Evolutionary conservation across 2,329 filamentous ascomycete species (phyloP), one percentile per base, ranked within the genome.

Genomic region (Claviceps maximensis): DNA sequence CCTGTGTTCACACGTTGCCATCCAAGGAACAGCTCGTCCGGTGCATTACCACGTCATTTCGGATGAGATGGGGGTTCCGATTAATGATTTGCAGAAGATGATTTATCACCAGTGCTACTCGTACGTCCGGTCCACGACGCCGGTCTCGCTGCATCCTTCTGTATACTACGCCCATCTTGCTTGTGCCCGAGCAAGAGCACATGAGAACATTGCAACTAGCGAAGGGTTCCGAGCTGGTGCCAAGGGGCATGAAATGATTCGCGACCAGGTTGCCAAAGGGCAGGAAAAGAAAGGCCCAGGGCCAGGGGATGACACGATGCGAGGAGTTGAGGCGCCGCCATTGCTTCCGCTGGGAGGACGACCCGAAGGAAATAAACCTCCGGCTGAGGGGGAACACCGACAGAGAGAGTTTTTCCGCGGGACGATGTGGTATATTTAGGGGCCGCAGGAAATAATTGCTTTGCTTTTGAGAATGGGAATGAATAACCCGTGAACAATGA

Each of bases 121-220:
- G 53, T 98, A 95, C 63, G 84, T 86, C 53, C 82, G 93, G 17
- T 93, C 90, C 0, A 97, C 90, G 0, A 97, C 91, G 0, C 89
- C 93, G 0, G 90, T 98, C 0, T 96, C 90, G 0, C 69, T 93
- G 0, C 87, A 83, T 58, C 93, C 93, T 0, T 89, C 93, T 0
- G 85, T 97, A 0, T 98, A 98, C 75, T 98, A 98, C 60, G 89
- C 94, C 0, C 93, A 98, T 68, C 70, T 98, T 57, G 89, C 90
- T 36, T 85, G 89, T 9, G 81, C 82, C 54, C 87, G 93, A 49
- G 89, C 87, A 21, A 82, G 83, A 52, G 74, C 82, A 3, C 93
- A 98, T 58, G 83, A 91, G 61, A 66, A 74, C 54, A 59, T 71
- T 3, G 63, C 71, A 0, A 64, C 72, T 0, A 76, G 72, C 17